Evolutionary conservation across 805 yeast species (phyloP), one percentile per base, ranked within the genome.

Genomic region (Metschnikowia colocasiae): DNA sequence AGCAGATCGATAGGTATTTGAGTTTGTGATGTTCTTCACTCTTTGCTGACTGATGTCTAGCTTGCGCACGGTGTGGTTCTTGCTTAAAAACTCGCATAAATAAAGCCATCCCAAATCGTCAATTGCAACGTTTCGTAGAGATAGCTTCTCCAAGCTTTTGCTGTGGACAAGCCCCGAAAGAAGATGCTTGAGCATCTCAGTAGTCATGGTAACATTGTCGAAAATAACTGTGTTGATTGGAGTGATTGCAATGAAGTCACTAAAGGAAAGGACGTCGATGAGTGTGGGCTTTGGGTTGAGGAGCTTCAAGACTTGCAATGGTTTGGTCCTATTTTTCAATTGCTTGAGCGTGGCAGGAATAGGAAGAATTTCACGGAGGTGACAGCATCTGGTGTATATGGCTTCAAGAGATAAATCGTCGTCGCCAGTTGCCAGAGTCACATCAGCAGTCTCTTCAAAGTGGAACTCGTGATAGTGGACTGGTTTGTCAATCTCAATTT

Each of bases 401-500:
- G 71, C 62, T 47, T 79, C 84, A 40, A 80, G 61, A 2, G 81
- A 63, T 1, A 75, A 56, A 10, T 60, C 57, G 1, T 58, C 54
- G 8, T 43, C 40, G 3, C 23, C 22, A 9, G 46, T 55, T 23
- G 15, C 23, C 6, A 19, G 13, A 18, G 34, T 13, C n/a, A 23
- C 18, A 7, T 40, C 27, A 8, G 53, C 58, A 7, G 53, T 54
- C 1, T 51, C 59, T 29, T 50, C 51, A 56, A 81, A 81, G 32
- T 73, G 69, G 46, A 77, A 72, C 52, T 80, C 84, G 60, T 81
- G 84, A 20, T 72, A 45, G 62, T 81, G 85, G 36, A 85, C 76
- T 2, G 92, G 92, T 51, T 81, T 85, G 59, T 86, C 95, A 55
- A 86, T 85, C 49, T 75, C 83, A 30, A 68, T 63, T 5, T 57